phyloP scores from a whole-genome alignment of 805 yeast species.

The Hanseniaspora pseudoguilliermondii region DNA sequence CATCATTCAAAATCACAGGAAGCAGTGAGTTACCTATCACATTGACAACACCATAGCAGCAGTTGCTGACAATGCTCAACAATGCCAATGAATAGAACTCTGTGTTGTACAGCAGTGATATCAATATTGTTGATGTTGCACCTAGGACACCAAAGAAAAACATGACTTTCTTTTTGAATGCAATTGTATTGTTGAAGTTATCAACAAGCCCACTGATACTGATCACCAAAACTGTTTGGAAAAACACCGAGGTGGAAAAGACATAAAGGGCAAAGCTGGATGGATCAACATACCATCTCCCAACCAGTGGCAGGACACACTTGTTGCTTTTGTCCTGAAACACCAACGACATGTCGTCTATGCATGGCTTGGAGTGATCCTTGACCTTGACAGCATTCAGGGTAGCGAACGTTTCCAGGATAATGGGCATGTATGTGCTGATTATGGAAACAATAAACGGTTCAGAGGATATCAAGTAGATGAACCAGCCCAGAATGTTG shows the following conservation, averaged over 20 bases:
- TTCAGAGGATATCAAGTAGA: slow-evolving; percentile 63
- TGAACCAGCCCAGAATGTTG: slow-evolving; percentile 50
- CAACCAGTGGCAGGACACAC: slow-evolving; percentile 37
- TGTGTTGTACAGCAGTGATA: slow-evolving; percentile 25
- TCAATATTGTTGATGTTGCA: slow-evolving; percentile 38
- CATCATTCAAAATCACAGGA: slow-evolving; percentile 43
- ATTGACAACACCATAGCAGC: slow-evolving; percentile 63
- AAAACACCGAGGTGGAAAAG: slow-evolving; percentile 54
- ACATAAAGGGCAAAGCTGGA: slow-evolving; percentile 64
- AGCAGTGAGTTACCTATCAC: slow-evolving; percentile 68
- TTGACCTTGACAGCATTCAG: slow-evolving; percentile 52
- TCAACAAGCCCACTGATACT: slow-evolving; percentile 65
- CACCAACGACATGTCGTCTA: slow-evolving; percentile 13
- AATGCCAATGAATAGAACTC: slow-evolving; percentile 30
- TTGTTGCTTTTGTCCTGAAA: slow-evolving; percentile 19
- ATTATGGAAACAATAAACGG: slow-evolving; percentile 71
- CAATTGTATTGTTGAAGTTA: slow-evolving; percentile 30
- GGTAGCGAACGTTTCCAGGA: slow-evolving; percentile 60
- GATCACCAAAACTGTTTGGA: slow-evolving; percentile 60
- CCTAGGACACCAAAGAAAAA: slow-evolving; percentile 50
- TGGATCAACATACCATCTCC: slow-evolving; percentile 48
- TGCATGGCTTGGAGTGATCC: slow-evolving; percentile 49
- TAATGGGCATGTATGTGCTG: slow-evolving; percentile 62
- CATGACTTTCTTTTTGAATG: slow-evolving; percentile 44
- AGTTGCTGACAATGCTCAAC: slow-evolving; percentile 49